A percentile compares a stretch with the other conserved stretches of the same genome.
phyloP scores from a whole-genome alignment of 2,329 filamentous ascomycete species.

The Chlorencoelia australis region DNA sequence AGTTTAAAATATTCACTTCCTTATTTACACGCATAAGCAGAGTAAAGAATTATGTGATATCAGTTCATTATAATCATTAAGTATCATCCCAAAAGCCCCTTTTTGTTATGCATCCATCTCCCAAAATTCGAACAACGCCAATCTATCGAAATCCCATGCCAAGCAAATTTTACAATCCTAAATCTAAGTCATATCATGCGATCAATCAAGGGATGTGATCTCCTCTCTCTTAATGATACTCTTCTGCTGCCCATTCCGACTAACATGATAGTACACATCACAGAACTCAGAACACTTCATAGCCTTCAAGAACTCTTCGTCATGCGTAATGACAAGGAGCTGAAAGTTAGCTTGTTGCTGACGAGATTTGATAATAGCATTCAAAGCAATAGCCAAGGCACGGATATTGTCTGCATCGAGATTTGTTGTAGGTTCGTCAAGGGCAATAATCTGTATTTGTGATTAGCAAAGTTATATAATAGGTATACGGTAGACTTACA shows the following conservation, averaged over 20 bases:
- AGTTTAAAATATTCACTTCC: no score
- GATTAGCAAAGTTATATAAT: slow-evolving; percentile 1
- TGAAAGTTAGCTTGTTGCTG: slow-evolving; percentile 91
- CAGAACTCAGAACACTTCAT: slow-evolving; percentile 94
- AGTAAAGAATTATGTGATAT: no score
- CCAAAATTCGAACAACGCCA: no score
- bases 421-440: slow-evolving; percentile 97
- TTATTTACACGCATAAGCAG: no score
- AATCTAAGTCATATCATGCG: no score
- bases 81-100: no score
- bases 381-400: slow-evolving; percentile 72
- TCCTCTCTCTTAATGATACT: slow-evolving; percentile 66
- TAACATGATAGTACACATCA: slow-evolving; percentile 84
- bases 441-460: slow-evolving; percentile 69
- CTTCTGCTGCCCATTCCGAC: slow-evolving; percentile 73
- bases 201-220: no score
- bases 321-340: slow-evolving; percentile 96
- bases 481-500: slow-evolving; percentile 22
- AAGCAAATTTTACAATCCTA: no score
- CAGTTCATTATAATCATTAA: no score
- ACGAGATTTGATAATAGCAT: slow-evolving; percentile 76
- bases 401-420: slow-evolving; percentile 92
- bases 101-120: no score
- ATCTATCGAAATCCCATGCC: no score
- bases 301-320: slow-evolving; percentile 86